Percentiles rank a stretch among this genome's conserved stretches.
Conservation (phyloP, 2,329 filamentous ascomycete species). For the Teratosphaeria gauchensis region DNA sequence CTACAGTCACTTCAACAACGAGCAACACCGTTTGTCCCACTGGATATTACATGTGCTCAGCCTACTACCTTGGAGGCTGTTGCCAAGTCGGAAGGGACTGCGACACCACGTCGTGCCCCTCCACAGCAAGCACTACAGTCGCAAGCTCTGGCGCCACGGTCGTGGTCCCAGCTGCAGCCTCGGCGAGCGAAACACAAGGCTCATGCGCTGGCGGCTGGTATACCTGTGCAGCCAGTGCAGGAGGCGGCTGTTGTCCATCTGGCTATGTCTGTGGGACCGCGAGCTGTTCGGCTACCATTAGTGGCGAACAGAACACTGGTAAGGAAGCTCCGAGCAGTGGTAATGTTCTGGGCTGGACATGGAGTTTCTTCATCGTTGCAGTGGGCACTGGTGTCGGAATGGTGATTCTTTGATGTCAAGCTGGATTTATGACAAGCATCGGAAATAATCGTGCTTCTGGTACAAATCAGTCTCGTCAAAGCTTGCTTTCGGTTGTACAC, state of each 20-base stretch:
- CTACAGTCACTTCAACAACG: conserved; percentile 18
- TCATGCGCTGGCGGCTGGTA: conserved; percentile 75
- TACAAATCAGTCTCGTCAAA: neutral
- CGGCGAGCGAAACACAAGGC: conserved; percentile 18
- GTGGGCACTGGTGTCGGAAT: conserved; percentile 28
- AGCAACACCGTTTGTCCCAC: conserved; percentile 56
- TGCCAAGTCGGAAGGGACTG: conserved; percentile 84
- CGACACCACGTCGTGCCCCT: conserved; percentile 67
- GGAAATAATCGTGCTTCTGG: no score
- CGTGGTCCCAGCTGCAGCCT: conserved; percentile 34
- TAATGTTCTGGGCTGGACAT: conserved; percentile 21
- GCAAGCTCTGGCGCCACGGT: conserved; percentile 60
- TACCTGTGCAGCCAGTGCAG: conserved; percentile 53
- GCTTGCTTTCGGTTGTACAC: no score
- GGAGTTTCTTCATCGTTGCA: conserved; percentile 22
- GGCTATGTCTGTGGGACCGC: conserved; percentile 62
- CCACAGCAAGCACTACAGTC: conserved; percentile 52
- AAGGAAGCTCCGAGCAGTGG: conserved; percentile 33
- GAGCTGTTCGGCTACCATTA: conserved; percentile 54
- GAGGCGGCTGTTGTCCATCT: conserved; percentile 74
- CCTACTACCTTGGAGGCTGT: conserved; percentile 71
- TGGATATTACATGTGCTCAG: conserved; percentile 84
- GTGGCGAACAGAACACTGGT: conserved; percentile 46
- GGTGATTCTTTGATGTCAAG: conserved; percentile 25
- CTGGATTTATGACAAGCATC: no score